Evolutionary conservation across 139 green algal species (phyloP), one percentile per base, ranked within the genome.

Genomic region (Chara braunii): DNA sequence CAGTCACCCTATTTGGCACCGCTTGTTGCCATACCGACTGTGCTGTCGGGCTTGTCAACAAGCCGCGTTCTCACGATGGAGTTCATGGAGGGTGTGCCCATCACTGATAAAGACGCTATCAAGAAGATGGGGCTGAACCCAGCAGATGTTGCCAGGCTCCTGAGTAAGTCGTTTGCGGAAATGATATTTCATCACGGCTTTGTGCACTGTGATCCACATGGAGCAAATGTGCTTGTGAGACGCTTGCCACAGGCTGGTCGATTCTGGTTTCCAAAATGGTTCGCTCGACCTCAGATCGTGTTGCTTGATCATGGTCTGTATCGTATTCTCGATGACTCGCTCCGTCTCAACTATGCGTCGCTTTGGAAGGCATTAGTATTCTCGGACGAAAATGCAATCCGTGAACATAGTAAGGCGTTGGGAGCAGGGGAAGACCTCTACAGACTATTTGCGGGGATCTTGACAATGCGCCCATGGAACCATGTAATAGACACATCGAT

Each of bases 291-390:
- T 34, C 79, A 95, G 79, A 71, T 95, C 1, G 85, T 95, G 28
- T 80, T 95, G 32, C 80, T 95, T 14, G 88, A 95, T 53, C 88
- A 95, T 65, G 88, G 88, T 4, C 74, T 95, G 48, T 95, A 95
- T 79, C 80, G 78, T 2, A 28, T 29, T 12, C 79, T 94, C 12
- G 65, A 74, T 18, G 74, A 88, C 53, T 35, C 23, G 45, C 24
- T 79, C 6, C n/a, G 43, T n/a, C 30, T 59, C 37, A 74, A 62
- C 40, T 36, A 65, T 12, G 58, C 65, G 3, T 7, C 12, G 32
- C 65, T 74, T 1, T 74, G 65, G 65, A 71, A 74, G 65, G 65
- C 35, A 59, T 59, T 95, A 11, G 81, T 95, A 7, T 86, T 95
- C 55, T 85, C 68, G 28, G 89, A 95, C 63, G 77, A 70, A 58